These are phyloP conservation scores for Eimeria zaria DNA, from an alignment of 169 alveolate species.

Conservation along the genomic window DNA sequence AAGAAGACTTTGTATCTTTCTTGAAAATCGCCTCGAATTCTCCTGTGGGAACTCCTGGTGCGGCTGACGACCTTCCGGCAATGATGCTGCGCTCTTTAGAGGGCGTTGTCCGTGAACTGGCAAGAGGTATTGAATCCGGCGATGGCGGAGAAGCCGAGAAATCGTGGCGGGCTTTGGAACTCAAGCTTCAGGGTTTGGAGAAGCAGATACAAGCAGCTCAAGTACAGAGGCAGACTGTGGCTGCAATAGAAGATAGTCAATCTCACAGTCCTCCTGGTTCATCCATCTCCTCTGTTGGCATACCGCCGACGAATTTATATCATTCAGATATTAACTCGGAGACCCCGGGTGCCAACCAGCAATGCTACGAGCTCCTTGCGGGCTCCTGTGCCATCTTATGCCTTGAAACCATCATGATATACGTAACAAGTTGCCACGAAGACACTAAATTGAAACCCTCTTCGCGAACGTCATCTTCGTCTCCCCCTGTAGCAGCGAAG, in stretches of 20 bases:
- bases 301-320: background rate
- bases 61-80: conserved; percentile 53
- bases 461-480: background rate
- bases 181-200: conserved; percentile 29
- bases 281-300: conserved; percentile 13
- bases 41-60: conserved; percentile 9
- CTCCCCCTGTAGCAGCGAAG: conserved; percentile 58
- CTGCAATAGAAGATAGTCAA: conserved; percentile 50
- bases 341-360: conserved; percentile 56
- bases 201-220: conserved; percentile 44
- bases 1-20: conserved; percentile 11
- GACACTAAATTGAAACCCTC: background rate
- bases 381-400: conserved; percentile 75
- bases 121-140: background rate
- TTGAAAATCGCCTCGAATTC: background rate
- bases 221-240: conserved; percentile 41
- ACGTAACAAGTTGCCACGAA: background rate
- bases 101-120: conserved; percentile 25
- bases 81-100: conserved; percentile 55
- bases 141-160: conserved; percentile 33
- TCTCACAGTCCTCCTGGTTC: conserved; percentile 24
- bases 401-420: conserved; percentile 56
- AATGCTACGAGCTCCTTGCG: conserved; percentile 74
- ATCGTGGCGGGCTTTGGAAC: conserved; percentile 38
- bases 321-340: conserved; percentile 39